A percentile compares a stretch with the other conserved stretches of the same genome.
These are phyloP conservation scores for Allium fistulosum DNA, from an alignment of 106 monocot species.

Conservation along the genomic window DNA sequence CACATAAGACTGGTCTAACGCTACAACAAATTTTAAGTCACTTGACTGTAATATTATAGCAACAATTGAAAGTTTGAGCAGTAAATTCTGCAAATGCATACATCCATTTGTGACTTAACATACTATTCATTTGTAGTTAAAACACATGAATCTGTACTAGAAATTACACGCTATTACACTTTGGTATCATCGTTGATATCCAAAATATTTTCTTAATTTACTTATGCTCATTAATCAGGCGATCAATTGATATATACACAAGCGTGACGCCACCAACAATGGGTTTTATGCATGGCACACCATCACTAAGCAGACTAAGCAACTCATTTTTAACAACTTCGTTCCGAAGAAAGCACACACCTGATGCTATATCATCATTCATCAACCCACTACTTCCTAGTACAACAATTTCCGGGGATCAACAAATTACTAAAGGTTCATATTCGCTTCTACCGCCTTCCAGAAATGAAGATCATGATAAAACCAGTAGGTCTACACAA, in stretches of 20 bases:
- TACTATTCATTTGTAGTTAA: background rate
- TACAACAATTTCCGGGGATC: slow-evolving; percentile 11
- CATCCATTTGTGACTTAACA: no score
- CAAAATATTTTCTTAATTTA: background rate
- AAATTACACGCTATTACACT: background rate
- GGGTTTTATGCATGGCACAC: slow-evolving; percentile 25
- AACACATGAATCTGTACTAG: background rate
- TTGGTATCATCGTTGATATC: background rate
- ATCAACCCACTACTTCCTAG: slow-evolving; percentile 70
- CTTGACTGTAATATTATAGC: no score
- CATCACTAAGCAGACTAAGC: slow-evolving; percentile 50
- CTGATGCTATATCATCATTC: slow-evolving; percentile 56
- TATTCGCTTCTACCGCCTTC: slow-evolving; percentile 35
- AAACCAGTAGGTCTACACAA: background rate
- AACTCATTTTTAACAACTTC: slow-evolving; percentile 79
- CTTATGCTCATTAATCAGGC: slow-evolving; percentile 30
- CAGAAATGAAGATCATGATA: slow-evolving; percentile 19
- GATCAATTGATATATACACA: slow-evolving; percentile 88
- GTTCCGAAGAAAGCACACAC: slow-evolving; percentile 58
- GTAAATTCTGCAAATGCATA: no score
- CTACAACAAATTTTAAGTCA: no score
- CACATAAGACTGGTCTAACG: no score
- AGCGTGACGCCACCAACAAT: slow-evolving; percentile 69
- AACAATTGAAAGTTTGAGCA: no score
- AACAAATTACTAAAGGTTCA: slow-evolving; percentile 50